Evolutionary conservation across 2,329 filamentous ascomycete genomes (phyloP), one percentile per base, ranked within the genome.

Genomic region (Pseudocercospora vitis): DNA sequence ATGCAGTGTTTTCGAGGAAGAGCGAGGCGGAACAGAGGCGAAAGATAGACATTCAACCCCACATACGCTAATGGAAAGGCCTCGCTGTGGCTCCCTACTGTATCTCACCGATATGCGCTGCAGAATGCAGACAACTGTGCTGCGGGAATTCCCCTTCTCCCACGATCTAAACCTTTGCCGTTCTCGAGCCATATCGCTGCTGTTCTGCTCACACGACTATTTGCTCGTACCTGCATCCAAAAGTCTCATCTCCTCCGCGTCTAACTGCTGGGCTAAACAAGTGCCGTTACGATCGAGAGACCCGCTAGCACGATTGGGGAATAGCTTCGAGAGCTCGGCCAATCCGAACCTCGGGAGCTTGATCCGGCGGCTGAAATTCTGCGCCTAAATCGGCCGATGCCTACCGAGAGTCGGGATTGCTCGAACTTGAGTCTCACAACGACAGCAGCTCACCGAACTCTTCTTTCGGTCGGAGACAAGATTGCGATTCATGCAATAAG

Each of bases 141-240:
- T 40, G 37, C 37, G 37, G 18, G 3, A 23, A 37, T n/a, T n/a
- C n/a, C n/a, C n/a, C n/a, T n/a, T n/a, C n/a, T 37, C 33, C 19
- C 33, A 37, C 8, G 33, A 14, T 37, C 14, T 5, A 37, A 7
- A 16, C n/a, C 8, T 12, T 14, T 35, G 32, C 32, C n/a, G 18
- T 35, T 35, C 32, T 35, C n/a, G 19, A 14, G 11, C 33, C 33
- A 37, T 37, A 14, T 9, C 19, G 33, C 33, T 7, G 8, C n/a
- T 35, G 14, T 16, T 39, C 35, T 14, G 5, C 12, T 18, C 35
- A 39, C 7, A 12, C 9, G 33, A 40, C n/a, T 19, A 4, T 31
- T 29, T 29, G 26, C 37, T 24, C 37, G 37, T 40, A 40, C 37
- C 37, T 40, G 37, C 37, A 19, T 40, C 37, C 16, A 16, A 40